These are phyloP conservation scores for Citrus glauca DNA, from an alignment of 345 rosid genomes.

Conservation along the genomic window DNA sequence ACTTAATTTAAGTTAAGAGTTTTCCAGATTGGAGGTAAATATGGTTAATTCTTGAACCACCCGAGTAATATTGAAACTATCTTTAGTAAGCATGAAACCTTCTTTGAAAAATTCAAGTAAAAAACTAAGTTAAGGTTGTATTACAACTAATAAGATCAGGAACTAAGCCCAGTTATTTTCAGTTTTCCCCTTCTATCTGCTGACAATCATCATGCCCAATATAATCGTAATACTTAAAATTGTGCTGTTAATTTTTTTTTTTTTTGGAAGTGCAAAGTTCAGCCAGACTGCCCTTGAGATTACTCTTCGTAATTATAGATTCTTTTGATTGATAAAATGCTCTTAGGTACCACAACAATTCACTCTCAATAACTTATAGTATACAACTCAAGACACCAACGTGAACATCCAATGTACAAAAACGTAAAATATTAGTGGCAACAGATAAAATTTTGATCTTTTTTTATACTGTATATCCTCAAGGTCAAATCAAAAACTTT, in stretches of 20 bases:
- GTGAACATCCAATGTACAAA: constrained; percentile 29
- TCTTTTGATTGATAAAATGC: not conserved
- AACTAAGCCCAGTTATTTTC: not conserved
- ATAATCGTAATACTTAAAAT: too few species aligned
- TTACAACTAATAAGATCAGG: not conserved
- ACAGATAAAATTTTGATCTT: not conserved
- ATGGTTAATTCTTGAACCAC: constrained; percentile 1
- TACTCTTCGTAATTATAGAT: not conserved
- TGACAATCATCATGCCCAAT: not conserved
- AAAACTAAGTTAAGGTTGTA: not conserved
- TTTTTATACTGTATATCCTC: constrained; percentile 14
- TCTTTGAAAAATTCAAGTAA: not conserved
- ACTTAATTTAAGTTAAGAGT: constrained; percentile 1
- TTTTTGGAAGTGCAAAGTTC: not conserved
- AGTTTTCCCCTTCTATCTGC: not conserved
- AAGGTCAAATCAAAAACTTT: constrained; percentile 47
- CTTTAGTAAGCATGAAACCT: not conserved
- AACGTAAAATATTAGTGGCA: not conserved
- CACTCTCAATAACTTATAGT: not conserved
- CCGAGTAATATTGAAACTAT: not conserved
- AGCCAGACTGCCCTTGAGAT: not conserved
- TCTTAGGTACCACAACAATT: not conserved
- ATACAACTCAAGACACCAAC: constrained; percentile 9
- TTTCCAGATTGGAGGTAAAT: not conserved
- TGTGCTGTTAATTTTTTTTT: too few species aligned